These are phyloP conservation scores for Neoascochyta sp. DNA, from an alignment of 2,329 filamentous ascomycete species.

Conservation along the genomic window DNA sequence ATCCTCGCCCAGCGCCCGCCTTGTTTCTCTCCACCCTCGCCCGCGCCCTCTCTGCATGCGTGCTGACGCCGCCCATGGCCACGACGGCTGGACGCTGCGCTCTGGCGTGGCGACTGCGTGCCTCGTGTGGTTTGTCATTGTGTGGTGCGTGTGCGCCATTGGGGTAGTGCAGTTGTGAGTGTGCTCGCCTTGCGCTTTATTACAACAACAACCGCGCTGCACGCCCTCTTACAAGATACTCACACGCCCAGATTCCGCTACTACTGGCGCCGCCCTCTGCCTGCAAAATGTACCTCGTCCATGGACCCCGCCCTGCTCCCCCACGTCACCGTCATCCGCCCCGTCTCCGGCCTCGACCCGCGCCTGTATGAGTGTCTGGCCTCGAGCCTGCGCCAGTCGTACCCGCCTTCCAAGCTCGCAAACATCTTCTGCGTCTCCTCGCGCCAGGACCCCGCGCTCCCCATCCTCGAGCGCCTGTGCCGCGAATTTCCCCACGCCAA, in stretches of 20 bases:
- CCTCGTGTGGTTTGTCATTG: conserved; percentile 55
- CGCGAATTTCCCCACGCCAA: conserved; percentile 69
- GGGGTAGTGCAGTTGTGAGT: conserved; percentile 59
- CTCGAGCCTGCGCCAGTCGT: conserved; percentile 77
- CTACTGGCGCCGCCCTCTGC: conserved; percentile 47
- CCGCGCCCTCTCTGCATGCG: too few relatives aligned
- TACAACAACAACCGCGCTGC: conserved; percentile 1
- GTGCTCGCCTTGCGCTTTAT: conserved; percentile 1
- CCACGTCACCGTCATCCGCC: conserved; percentile 85
- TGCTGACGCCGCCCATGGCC: too few relatives aligned
- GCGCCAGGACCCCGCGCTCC: conserved; percentile 70
- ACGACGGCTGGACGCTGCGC: too few relatives aligned
- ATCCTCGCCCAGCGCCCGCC: too few relatives aligned
- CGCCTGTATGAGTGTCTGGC: conserved; percentile 88
- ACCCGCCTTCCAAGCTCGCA: conserved; percentile 71
- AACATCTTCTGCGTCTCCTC: conserved; percentile 80
- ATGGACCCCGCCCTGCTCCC: conserved; percentile 55
- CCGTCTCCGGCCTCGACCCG: conserved; percentile 88
- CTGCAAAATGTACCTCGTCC: conserved; percentile 40
- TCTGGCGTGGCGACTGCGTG: conserved; percentile 45
- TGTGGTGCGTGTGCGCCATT: conserved; percentile 55
- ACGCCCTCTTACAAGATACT: conserved; percentile 5
- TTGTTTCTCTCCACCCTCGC: too few relatives aligned
- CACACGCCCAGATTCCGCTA: conserved; percentile 49
- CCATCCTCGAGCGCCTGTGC: conserved; percentile 67